These are phyloP conservation scores for Plasmodium cynomolgi DNA, from an alignment of 169 alveolate genomes.

Conservation along the genomic window DNA sequence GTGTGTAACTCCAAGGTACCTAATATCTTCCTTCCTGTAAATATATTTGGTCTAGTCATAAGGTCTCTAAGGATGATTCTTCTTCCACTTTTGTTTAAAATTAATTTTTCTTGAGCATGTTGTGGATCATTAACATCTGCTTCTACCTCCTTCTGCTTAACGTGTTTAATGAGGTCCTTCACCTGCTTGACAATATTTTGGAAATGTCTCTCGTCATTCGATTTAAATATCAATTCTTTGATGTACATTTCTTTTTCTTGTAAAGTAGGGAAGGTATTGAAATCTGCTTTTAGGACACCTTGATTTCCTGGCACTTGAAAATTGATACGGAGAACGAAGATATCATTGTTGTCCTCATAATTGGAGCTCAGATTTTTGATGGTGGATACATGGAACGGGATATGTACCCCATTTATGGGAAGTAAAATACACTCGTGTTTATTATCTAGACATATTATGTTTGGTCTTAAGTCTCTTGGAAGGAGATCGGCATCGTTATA, in stretches of 20 bases:
- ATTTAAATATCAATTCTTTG: slow-evolving; percentile 94
- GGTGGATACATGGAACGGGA: slow-evolving; percentile 92
- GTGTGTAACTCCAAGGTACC: slow-evolving; percentile 97
- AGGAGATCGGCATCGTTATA: slow-evolving; percentile 86
- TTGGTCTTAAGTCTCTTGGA: slow-evolving; percentile 89
- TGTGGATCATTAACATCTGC: slow-evolving; percentile 90
- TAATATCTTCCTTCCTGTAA: slow-evolving; percentile 88
- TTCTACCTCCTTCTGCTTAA: slow-evolving; percentile 93
- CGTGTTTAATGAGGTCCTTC: slow-evolving; percentile 94
- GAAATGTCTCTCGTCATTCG: slow-evolving; percentile 89
- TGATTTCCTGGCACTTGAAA: slow-evolving; percentile 94
- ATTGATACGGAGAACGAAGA: slow-evolving; percentile 91
- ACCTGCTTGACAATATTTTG: slow-evolving; percentile 89
- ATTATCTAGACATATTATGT: slow-evolving; percentile 88
- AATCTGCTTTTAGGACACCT: slow-evolving; percentile 85
- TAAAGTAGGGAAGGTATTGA: slow-evolving; percentile 86
- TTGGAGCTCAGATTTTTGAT: slow-evolving; percentile 93
- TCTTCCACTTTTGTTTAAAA: slow-evolving; percentile 85
- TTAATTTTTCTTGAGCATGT: slow-evolving; percentile 92
- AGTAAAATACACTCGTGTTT: slow-evolving; percentile 90
- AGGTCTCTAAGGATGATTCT: slow-evolving; percentile 85
- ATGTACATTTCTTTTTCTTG: slow-evolving; percentile 90
- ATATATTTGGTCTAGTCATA: slow-evolving; percentile 87
- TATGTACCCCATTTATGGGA: slow-evolving; percentile 90
- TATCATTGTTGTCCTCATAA: slow-evolving; percentile 89